phyloP scores from a whole-genome alignment of 371 early-diverging fungal species.

The Mortierella sp. region DNA sequence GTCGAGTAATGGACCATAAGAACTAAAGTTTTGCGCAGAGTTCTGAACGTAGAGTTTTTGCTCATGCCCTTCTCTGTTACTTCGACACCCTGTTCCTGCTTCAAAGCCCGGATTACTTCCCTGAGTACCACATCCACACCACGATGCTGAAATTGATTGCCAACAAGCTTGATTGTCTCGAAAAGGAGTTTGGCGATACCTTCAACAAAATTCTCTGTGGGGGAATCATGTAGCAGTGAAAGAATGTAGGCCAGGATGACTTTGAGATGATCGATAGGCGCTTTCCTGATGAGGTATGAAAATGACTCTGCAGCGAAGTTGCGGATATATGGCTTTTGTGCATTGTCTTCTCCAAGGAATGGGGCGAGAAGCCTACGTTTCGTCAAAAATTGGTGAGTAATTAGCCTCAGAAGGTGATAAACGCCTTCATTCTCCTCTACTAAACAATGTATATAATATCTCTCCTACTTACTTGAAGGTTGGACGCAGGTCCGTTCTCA shows the following conservation, averaged over 20 bases:
- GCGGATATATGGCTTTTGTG: conserved; percentile 82
- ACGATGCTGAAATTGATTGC: conserved; percentile 42
- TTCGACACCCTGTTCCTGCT: conserved; percentile 39
- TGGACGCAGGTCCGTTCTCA: conserved; percentile 74
- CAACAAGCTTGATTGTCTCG: conserved; percentile 78
- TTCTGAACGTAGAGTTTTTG: conserved; percentile 41
- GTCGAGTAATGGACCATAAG: conserved; percentile 69
- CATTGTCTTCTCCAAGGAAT: conserved; percentile 71
- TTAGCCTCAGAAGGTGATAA: background rate
- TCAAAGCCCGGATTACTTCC: conserved; percentile 40
- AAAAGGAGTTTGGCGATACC: conserved; percentile 85
- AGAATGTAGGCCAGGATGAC: conserved; percentile 71
- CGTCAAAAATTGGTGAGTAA: background rate
- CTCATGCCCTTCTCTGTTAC: conserved; percentile 36
- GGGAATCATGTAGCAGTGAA: conserved; percentile 62
- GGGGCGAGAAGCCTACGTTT: conserved; percentile 72
- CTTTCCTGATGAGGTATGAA: conserved; percentile 89
- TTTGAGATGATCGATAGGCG: conserved; percentile 68
- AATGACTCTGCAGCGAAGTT: conserved; percentile 93
- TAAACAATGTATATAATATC: background rate
- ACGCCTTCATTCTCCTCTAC: no score
- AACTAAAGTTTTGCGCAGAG: conserved; percentile 63
- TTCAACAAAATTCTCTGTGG: conserved; percentile 70
- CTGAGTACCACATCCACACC: conserved; percentile 51
- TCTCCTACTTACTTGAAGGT: conserved; percentile 72